Percentiles rank a stretch among this genome's conserved stretches.
Conservation (phyloP, 2,329 filamentous ascomycete species). For the Trichoderma lentiforme region DNA sequence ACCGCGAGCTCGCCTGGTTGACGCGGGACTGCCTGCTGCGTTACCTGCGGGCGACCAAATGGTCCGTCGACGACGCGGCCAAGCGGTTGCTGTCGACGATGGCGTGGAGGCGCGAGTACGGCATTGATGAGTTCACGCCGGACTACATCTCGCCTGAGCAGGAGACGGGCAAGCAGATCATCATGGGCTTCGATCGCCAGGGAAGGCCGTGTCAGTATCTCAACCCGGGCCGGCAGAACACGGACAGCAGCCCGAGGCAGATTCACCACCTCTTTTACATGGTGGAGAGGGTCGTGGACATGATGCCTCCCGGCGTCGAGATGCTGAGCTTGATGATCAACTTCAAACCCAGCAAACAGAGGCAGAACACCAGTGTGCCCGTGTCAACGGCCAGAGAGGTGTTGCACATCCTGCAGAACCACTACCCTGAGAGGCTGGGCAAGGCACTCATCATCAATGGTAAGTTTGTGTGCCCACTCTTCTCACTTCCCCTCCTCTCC, state of each 20-base stretch:
- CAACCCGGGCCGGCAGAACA: constrained; percentile 88
- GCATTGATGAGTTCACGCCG: constrained; percentile 70
- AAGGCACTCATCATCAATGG: constrained; percentile 85
- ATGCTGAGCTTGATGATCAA: constrained; percentile 85
- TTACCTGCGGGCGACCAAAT: constrained; percentile 92
- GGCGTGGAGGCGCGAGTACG: constrained; percentile 87
- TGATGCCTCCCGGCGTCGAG: constrained; percentile 85
- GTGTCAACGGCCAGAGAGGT: constrained; percentile 76
- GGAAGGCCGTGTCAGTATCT: constrained; percentile 89
- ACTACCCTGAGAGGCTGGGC: constrained; percentile 91
- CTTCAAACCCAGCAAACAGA: constrained; percentile 75
- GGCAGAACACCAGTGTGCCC: constrained; percentile 69
- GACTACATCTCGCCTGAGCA: constrained; percentile 93
- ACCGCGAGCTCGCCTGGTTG: constrained; percentile 83
- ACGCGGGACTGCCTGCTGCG: constrained; percentile 88
- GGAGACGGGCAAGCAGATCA: constrained; percentile 91
- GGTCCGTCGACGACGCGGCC: constrained; percentile 71
- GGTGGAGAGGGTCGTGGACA: constrained; percentile 83
- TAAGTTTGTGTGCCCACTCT: constrained; percentile 40
- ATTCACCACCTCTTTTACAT: constrained; percentile 94
- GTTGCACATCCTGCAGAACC: constrained; percentile 87
- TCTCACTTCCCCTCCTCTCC: not conserved
- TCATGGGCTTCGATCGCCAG: constrained; percentile 82
- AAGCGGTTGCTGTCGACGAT: constrained; percentile 79
- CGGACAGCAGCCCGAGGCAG: constrained; percentile 78